Conservation (phyloP, 768 basidiomycete species). For the Tulasnella sp. region DNA sequence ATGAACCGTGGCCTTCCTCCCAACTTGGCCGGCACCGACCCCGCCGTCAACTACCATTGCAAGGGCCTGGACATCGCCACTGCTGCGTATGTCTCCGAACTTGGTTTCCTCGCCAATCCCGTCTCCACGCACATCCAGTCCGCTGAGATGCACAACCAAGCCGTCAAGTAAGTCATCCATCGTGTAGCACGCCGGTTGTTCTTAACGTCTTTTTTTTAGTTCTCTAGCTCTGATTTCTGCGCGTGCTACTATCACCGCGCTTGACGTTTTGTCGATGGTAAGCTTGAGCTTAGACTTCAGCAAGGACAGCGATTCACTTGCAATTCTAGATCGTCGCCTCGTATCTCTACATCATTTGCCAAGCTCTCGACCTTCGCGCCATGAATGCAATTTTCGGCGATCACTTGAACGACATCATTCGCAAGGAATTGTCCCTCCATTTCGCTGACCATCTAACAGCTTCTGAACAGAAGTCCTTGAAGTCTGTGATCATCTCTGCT, state of each 20-base stretch:
- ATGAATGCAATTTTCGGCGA: slow-evolving; percentile 52
- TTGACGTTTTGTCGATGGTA: slow-evolving; percentile 59
- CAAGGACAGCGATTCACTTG: neutral
- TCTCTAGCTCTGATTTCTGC: slow-evolving; percentile 76
- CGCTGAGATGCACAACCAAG: slow-evolving; percentile 88
- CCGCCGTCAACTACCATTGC: slow-evolving; percentile 66
- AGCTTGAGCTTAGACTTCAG: neutral
- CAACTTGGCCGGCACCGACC: slow-evolving; percentile 64
- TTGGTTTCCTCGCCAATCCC: slow-evolving; percentile 71
- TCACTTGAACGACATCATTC: slow-evolving; percentile 36
- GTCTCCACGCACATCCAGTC: slow-evolving; percentile 76
- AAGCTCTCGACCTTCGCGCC: slow-evolving; percentile 77
- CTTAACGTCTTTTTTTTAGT: slow-evolving; percentile 29
- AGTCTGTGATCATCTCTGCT: slow-evolving; percentile 26
- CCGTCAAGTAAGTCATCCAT: slow-evolving; percentile 54
- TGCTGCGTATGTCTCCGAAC: slow-evolving; percentile 70
- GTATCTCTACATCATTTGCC: slow-evolving; percentile 66
- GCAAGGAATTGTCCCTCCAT: slow-evolving; percentile 36
- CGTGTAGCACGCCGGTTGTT: neutral
- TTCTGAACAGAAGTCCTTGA: slow-evolving; percentile 27
- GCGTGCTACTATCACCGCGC: slow-evolving; percentile 62
- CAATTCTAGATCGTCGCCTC: slow-evolving; percentile 41
- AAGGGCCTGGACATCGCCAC: slow-evolving; percentile 79
- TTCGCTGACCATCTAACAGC: slow-evolving; percentile 33
- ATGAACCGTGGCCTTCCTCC: slow-evolving; percentile 80